Conservation (phyloP, 2,329 filamentous ascomycete species). For the Cladosporium oxysporum region DNA sequence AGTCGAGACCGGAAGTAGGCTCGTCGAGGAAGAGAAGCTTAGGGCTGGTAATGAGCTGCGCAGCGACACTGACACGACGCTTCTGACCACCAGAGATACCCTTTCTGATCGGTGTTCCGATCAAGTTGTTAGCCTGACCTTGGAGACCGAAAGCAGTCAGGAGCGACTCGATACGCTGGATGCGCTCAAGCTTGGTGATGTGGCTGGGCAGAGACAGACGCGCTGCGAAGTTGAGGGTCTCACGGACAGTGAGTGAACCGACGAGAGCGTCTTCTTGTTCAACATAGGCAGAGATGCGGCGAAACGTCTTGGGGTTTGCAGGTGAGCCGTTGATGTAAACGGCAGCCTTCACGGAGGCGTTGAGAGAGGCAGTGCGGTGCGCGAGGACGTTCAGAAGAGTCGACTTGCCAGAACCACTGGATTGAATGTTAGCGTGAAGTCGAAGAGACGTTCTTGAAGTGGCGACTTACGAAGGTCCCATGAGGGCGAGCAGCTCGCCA, state of each 20-base stretch:
- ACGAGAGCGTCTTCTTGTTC: constrained; percentile 87
- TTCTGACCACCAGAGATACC: constrained; percentile 87
- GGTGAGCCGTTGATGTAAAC: constrained; percentile 64
- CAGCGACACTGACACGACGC: constrained; percentile 74
- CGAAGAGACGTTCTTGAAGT: not conserved
- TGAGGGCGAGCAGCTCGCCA: constrained; percentile 74
- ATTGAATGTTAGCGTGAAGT: constrained; percentile 18
- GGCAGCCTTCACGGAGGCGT: constrained; percentile 55
- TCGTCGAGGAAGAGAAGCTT: constrained; percentile 82
- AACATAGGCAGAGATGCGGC: constrained; percentile 72
- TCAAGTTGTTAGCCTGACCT: constrained; percentile 67
- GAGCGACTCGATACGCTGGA: constrained; percentile 64
- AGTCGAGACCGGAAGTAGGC: constrained; percentile 81
- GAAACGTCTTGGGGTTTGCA: constrained; percentile 58
- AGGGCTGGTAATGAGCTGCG: constrained; percentile 77
- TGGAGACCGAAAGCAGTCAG: constrained; percentile 72
- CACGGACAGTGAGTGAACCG: constrained; percentile 75
- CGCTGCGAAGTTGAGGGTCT: constrained; percentile 78
- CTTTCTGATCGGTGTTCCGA: constrained; percentile 80
- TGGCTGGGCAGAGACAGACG: constrained; percentile 60
- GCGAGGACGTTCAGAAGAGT: constrained; percentile 81
- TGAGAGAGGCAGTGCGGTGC: constrained; percentile 56
- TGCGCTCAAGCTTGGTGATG: constrained; percentile 59
- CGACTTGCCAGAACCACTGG: constrained; percentile 69
- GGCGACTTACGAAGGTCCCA: constrained; percentile 67